Percentiles rank a stretch among this genome's conserved stretches.
phyloP scores from a whole-genome alignment of 2,329 filamentous ascomycete genomes.

The Neonectria coccinea region DNA sequence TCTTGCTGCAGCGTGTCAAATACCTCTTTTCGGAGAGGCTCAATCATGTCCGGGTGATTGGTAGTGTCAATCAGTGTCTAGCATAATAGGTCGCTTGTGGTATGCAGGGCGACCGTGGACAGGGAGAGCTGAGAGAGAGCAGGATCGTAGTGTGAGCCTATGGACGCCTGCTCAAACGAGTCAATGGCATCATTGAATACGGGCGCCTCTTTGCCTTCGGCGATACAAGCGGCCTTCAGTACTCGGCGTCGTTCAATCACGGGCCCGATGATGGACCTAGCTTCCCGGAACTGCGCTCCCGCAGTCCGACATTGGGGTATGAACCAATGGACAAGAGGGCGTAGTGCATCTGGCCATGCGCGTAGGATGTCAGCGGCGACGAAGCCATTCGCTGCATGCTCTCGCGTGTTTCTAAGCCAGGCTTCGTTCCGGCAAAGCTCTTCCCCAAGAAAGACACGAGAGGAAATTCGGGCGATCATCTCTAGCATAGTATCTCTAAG shows the following conservation, averaged over 20 bases:
- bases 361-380: conserved; percentile 29
- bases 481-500: neutral
- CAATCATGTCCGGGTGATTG: neutral
- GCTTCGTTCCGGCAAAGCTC: conserved; percentile 55
- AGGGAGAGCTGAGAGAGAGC: neutral
- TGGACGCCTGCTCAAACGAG: conserved; percentile 6
- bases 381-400: conserved; percentile 58
- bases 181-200: conserved; percentile 11
- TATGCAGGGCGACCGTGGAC: conserved; percentile 2
- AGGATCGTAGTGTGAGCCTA: neutral
- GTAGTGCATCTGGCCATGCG: conserved; percentile 59
- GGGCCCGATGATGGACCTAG: neutral
- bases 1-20: no score
- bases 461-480: conserved; percentile 30
- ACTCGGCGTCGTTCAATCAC: neutral
- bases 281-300: neutral
- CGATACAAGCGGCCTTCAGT: neutral
- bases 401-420: conserved; percentile 58
- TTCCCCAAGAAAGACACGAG: conserved; percentile 55
- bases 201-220: neutral
- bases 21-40: neutral
- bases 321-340: conserved; percentile 60
- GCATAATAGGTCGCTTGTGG: neutral
- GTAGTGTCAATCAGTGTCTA: conserved; percentile 4
- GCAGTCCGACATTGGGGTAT: conserved; percentile 49